phyloP scores from a whole-genome alignment of 345 rosid species.

The Luvunga scandens region DNA sequence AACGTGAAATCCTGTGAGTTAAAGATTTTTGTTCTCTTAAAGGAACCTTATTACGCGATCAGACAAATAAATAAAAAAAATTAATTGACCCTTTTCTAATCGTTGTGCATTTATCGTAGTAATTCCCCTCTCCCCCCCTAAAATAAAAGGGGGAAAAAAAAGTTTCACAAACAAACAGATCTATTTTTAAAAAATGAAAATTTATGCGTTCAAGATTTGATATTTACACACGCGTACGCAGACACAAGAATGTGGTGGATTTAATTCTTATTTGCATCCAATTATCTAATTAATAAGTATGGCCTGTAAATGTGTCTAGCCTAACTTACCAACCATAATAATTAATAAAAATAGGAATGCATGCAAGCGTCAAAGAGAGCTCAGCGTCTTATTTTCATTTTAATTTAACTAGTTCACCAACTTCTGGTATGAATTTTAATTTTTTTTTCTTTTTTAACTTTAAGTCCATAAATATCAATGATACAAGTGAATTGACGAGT shows the following conservation, averaged over 20 bases:
- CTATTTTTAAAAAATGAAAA: too few species aligned
- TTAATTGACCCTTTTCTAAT: too few species aligned
- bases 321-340: not conserved
- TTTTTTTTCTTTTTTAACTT: not conserved
- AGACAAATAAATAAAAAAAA: too few species aligned
- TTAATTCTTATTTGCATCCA: too few species aligned
- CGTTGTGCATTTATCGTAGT: not conserved
- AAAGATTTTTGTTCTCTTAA: too few species aligned
- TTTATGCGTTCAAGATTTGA: not conserved
- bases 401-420: constrained; percentile 11
- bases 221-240: too few species aligned
- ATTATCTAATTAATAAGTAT: too few species aligned
- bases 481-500: not conserved
- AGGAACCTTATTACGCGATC: too few species aligned
- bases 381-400: not conserved
- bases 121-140: too few species aligned
- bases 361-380: not conserved
- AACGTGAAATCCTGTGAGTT: not conserved
- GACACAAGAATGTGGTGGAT: too few species aligned
- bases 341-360: not conserved
- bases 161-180: not conserved
- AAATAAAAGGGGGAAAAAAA: too few species aligned
- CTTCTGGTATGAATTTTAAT: constrained; percentile 1
- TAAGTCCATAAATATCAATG: not conserved
- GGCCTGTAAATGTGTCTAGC: too few species aligned